A percentile compares a stretch with the other conserved stretches of the same genome.
Evolutionary conservation across 2,329 filamentous ascomycete genomes (phyloP).

Genomic region (Didymella arachidicola): DNA sequence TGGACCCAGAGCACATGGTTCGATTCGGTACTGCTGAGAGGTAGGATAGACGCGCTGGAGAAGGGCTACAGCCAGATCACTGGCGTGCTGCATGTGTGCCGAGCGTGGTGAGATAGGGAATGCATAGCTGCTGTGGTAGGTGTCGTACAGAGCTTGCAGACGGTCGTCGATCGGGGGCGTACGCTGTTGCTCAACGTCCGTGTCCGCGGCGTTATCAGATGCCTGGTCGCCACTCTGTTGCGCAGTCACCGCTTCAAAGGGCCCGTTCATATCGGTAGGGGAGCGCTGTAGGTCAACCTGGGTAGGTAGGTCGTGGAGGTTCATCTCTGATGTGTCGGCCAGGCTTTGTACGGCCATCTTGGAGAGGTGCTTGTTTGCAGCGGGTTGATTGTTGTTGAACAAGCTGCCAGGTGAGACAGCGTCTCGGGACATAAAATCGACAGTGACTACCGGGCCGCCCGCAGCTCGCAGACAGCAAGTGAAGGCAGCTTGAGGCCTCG

Average conservation of each 20-base stretch:
- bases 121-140: constrained; percentile 22
- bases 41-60: constrained; percentile 38
- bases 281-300: not conserved
- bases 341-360: not conserved
- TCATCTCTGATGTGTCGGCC: not conserved
- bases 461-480: not conserved
- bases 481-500: not conserved
- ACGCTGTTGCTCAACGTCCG: not conserved
- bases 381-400: not conserved
- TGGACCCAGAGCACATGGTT: constrained; percentile 15
- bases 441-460: not conserved
- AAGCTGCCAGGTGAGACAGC: not conserved
- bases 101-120: constrained; percentile 15
- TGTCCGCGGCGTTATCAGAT: not conserved
- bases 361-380: not conserved
- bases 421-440: not conserved
- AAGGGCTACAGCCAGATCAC: constrained; percentile 26
- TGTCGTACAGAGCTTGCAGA: constrained; percentile 23
- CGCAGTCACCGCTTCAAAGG: not conserved
- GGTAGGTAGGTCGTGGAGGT: not conserved
- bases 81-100: constrained; percentile 28
- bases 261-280: not conserved
- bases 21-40: constrained; percentile 29
- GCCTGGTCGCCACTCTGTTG: not conserved
- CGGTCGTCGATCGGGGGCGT: not conserved